phyloP scores from a whole-genome alignment of 345 rosid genomes.

The Punica granatum region DNA sequence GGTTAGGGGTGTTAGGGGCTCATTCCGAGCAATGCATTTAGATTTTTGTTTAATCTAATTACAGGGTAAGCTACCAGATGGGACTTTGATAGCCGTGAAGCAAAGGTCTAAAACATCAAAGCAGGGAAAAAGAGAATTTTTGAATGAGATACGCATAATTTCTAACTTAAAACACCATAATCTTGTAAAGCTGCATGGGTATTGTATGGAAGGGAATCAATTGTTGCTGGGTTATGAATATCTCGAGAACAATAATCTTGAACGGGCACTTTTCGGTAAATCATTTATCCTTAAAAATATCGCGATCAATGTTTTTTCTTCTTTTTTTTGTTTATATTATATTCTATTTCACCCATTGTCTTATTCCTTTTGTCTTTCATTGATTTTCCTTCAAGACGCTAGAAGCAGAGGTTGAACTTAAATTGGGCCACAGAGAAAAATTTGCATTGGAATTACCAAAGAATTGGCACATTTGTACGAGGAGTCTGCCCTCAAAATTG shows the following conservation, averaged over 20 bases:
- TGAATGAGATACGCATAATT: constrained; percentile 61
- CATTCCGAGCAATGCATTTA: too few species aligned
- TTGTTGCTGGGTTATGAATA: constrained; percentile 49
- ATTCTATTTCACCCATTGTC: too few species aligned
- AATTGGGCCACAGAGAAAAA: constrained; percentile 44
- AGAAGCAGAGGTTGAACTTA: constrained; percentile 28
- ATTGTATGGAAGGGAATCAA: constrained; percentile 59
- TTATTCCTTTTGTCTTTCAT: too few species aligned
- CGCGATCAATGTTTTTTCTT: neutral
- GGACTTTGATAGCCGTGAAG: constrained; percentile 49
- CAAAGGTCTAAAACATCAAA: constrained; percentile 61
- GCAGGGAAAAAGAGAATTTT: constrained; percentile 62
- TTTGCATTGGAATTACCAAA: constrained; percentile 39
- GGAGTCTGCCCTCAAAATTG: constrained; percentile 60
- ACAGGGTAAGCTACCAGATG: constrained; percentile 49
- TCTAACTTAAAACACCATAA: too few species aligned
- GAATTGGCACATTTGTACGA: too few species aligned
- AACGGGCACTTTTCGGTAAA: constrained; percentile 54
- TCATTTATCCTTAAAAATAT: neutral
- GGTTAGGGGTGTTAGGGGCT: too few species aligned
- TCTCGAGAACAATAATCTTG: constrained; percentile 57
- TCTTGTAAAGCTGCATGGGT: constrained; percentile 53
- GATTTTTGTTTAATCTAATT: constrained; percentile 4
- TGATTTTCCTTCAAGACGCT: too few species aligned
- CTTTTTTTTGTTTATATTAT: too few species aligned